phyloP scores from a whole-genome alignment of 495 filamentous ascomycete species.

The Penicillium crystallinum region DNA sequence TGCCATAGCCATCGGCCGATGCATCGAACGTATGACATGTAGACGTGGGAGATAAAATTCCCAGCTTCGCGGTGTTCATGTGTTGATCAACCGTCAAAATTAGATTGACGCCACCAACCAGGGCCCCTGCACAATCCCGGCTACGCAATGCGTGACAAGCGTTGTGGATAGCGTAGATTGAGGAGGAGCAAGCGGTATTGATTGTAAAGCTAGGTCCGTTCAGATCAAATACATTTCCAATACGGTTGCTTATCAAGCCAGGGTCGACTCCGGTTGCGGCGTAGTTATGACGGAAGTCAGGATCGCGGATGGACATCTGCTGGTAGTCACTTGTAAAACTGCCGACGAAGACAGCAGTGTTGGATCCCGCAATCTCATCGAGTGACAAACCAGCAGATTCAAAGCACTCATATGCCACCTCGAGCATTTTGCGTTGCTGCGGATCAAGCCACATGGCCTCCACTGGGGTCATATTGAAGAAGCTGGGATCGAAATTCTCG shows the following conservation, averaged over 20 bases:
- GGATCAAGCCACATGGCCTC: not conserved
- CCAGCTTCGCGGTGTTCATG: not conserved
- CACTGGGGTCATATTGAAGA: not conserved
- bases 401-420: constrained; percentile 12
- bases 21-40: not conserved
- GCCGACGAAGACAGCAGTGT: constrained; percentile 41
- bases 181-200: not conserved
- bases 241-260: not conserved
- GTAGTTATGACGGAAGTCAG: not conserved
- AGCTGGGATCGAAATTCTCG: not conserved
- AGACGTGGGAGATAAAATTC: not conserved
- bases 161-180: not conserved
- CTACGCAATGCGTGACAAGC: not conserved
- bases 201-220: not conserved
- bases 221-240: not conserved
- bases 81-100: not conserved
- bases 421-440: not conserved
- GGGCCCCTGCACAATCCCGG: not conserved
- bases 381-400: constrained; percentile 15
- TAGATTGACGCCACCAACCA: not conserved
- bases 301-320: constrained; percentile 1
- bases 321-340: constrained; percentile 15
- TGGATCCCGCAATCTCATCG: constrained; percentile 28
- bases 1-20: not conserved
- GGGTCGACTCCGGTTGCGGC: not conserved